These are phyloP conservation scores for Chlorociboria aeruginascens DNA, from an alignment of 495 filamentous ascomycete genomes.

Conservation along the genomic window DNA sequence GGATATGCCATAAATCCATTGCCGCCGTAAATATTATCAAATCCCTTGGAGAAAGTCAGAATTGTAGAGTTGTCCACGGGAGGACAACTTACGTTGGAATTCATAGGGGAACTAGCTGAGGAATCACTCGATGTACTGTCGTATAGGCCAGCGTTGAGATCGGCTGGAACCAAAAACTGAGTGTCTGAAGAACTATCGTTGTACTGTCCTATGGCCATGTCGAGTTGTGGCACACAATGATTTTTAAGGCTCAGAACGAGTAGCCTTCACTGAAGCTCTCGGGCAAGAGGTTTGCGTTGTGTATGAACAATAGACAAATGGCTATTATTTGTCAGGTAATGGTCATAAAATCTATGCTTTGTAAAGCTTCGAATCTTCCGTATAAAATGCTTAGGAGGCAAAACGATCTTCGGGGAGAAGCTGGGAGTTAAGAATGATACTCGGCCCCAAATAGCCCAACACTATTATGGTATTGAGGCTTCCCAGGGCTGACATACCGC, in stretches of 20 bases:
- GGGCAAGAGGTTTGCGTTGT: no score
- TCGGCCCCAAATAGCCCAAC: neutral
- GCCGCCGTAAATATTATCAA: slow-evolving; percentile 15
- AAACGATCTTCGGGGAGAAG: neutral
- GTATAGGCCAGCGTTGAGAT: slow-evolving; percentile 11
- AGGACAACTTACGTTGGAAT: slow-evolving; percentile 11
- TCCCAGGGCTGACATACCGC: neutral
- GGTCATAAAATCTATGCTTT: neutral
- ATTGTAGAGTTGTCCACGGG: neutral
- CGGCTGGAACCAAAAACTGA: slow-evolving; percentile 8
- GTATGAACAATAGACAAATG: no score
- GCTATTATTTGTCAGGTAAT: neutral
- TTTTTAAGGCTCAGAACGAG: neutral
- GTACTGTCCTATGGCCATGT: slow-evolving; percentile 9
- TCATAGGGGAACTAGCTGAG: slow-evolving; percentile 18
- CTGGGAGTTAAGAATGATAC: neutral
- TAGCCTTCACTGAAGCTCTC: neutral
- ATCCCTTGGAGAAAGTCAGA: slow-evolving; percentile 6
- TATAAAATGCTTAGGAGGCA: neutral
- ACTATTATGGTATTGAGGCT: neutral
- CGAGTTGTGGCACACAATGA: neutral
- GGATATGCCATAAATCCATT: slow-evolving; percentile 14
- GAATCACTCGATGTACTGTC: slow-evolving; percentile 19
- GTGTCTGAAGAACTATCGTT: slow-evolving; percentile 8
- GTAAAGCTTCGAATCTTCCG: neutral